A percentile compares a stretch with the other conserved stretches of the same genome.
Conservation (phyloP, 371 early-diverging fungal species). For the Fennellomyces sp. region DNA sequence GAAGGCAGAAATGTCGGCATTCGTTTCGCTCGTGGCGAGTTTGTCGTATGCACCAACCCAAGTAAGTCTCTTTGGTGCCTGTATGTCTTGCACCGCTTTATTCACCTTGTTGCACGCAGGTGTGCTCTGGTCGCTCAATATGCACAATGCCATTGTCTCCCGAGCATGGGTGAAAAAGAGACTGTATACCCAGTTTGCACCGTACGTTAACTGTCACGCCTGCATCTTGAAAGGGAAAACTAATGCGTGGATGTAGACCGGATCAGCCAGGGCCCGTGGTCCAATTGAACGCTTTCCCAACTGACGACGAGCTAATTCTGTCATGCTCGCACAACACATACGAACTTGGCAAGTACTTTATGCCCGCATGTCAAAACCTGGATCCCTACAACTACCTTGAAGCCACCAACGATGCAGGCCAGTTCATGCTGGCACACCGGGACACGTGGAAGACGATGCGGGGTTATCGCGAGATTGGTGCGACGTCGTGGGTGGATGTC, state of each 20-base stretch:
- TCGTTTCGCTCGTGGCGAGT: conserved; percentile 49
- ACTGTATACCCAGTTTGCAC: conserved; percentile 43
- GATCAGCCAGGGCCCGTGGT: no score
- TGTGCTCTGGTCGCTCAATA: conserved; percentile 48
- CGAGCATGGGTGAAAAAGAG: conserved; percentile 35
- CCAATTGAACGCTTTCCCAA: no score
- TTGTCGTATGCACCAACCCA: conserved; percentile 47
- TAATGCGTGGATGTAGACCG: no score
- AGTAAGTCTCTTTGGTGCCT: conserved; percentile 16
- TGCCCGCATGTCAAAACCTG: no score
- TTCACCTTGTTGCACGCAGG: conserved; percentile 22
- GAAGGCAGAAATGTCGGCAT: conserved; percentile 53
- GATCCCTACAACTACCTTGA: conserved; percentile 11
- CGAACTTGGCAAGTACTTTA: conserved; percentile 10
- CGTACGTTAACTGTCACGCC: conserved; percentile 14
- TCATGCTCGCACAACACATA: conserved; percentile 19
- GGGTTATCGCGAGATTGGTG: conserved; percentile 46
- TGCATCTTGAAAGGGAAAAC: neutral
- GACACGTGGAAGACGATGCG: conserved; percentile 44
- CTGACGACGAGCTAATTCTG: conserved; percentile 22
- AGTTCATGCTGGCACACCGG: conserved; percentile 49
- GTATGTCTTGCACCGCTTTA: neutral
- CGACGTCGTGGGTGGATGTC: conserved; percentile 48
- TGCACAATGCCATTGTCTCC: conserved; percentile 46
- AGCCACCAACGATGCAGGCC: conserved; percentile 41